Evolutionary conservation across 257 asterid species (phyloP).

Genomic region (Plantago ovata): DNA sequence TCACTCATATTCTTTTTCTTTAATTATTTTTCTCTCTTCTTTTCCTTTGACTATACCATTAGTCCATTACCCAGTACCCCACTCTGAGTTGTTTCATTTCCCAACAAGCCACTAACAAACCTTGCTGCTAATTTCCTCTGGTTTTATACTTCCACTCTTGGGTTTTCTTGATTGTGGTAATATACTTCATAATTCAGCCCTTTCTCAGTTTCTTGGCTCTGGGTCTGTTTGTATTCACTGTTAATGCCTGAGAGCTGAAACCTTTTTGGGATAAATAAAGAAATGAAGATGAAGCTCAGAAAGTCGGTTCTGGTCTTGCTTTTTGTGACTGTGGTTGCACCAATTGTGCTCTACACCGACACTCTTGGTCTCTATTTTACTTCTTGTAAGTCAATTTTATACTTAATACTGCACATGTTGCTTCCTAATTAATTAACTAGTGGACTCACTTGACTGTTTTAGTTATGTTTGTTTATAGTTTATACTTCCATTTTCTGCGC

Average conservation of each 20-base stretch:
- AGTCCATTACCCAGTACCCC: no score
- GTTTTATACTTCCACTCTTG: neutral
- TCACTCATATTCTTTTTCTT: no score
- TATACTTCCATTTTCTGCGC: neutral
- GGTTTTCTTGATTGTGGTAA: constrained; percentile 17
- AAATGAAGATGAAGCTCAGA: constrained; percentile 50
- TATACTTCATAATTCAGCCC: constrained; percentile 2
- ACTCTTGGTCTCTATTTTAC: constrained; percentile 48
- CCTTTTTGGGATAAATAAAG: constrained; percentile 4
- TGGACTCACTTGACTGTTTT: neutral
- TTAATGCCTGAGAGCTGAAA: constrained; percentile 8
- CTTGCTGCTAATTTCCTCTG: constrained; percentile 1
- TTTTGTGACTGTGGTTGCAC: constrained; percentile 63
- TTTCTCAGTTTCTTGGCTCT: neutral
- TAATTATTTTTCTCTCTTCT: neutral
- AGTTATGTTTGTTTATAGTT: neutral
- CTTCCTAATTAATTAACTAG: no score
- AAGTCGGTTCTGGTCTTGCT: constrained; percentile 55
- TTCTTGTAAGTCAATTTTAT: constrained; percentile 43
- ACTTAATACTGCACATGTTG: no score
- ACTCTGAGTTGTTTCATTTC: neutral
- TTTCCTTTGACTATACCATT: neutral
- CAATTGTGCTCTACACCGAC: constrained; percentile 65
- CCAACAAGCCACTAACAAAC: no score
- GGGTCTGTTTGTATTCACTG: constrained; percentile 14